phyloP scores from a whole-genome alignment of 345 rosid genomes.

The Populus nigra region DNA sequence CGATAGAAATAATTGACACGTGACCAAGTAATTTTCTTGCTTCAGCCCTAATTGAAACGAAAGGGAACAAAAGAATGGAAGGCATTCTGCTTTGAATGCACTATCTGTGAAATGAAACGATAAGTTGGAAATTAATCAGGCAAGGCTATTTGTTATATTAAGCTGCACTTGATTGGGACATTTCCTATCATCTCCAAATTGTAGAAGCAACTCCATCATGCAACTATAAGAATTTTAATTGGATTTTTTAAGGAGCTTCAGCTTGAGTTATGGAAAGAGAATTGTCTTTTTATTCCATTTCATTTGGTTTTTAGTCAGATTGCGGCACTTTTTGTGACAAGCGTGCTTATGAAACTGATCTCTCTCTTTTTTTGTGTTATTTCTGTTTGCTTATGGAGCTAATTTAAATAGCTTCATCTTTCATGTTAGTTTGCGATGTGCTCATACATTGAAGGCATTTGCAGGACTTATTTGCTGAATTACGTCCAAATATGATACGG shows the following conservation, averaged over 20 bases:
- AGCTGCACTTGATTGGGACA: not conserved
- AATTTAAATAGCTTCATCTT: not conserved
- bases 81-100: not conserved
- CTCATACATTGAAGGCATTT: constrained; percentile 26
- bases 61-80: not conserved
- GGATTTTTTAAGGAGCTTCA: not conserved
- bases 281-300: not conserved
- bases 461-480: constrained; percentile 91
- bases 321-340: not conserved
- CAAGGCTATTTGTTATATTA: not conserved
- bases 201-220: not conserved
- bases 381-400: not conserved
- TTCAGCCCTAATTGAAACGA: not conserved
- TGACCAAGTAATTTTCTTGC: not conserved
- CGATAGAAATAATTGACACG: not conserved
- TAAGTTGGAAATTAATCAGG: not conserved
- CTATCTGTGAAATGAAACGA: not conserved
- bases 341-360: not conserved
- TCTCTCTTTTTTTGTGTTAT: not conserved
- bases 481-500: constrained; percentile 85
- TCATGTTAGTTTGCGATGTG: not conserved
- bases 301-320: not conserved
- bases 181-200: not conserved
- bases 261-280: not conserved
- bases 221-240: not conserved